Percentiles rank a stretch among this genome's conserved stretches.
phyloP scores from a whole-genome alignment of 1,284 basidiomycete genomes.

The Megacollybia platyphylla region DNA sequence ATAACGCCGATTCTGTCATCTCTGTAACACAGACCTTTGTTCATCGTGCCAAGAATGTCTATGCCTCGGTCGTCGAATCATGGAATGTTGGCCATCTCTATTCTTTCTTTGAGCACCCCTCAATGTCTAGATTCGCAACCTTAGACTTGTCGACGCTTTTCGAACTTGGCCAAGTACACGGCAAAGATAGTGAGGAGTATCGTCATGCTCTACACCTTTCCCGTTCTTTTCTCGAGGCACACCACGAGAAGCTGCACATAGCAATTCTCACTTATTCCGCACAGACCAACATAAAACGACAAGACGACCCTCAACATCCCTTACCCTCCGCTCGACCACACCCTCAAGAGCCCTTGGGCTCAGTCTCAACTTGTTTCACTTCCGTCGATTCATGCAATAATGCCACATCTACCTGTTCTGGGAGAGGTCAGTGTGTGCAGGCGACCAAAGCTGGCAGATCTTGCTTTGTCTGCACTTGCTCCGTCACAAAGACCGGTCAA shows the following conservation, averaged over 20 bases:
- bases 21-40: constrained; percentile 42
- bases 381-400: constrained; percentile 43
- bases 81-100: constrained; percentile 29
- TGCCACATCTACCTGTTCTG: constrained; percentile 54
- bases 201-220: constrained; percentile 27
- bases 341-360: constrained; percentile 43
- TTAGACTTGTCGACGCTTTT: constrained; percentile 42
- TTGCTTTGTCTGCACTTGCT: constrained; percentile 66
- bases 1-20: constrained; percentile 23
- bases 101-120: constrained; percentile 35
- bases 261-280: constrained; percentile 36
- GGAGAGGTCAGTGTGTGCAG: constrained; percentile 52
- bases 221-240: constrained; percentile 21
- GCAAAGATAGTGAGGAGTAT: constrained; percentile 43
- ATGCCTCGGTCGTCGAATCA: constrained; percentile 29
- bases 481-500: constrained; percentile 31
- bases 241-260: constrained; percentile 24
- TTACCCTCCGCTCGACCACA: constrained; percentile 21
- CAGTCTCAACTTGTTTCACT: constrained; percentile 52
- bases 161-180: constrained; percentile 31
- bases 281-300: constrained; percentile 19
- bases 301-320: constrained; percentile 31
- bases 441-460: constrained; percentile 48
- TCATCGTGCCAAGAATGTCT: constrained; percentile 43
- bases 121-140: constrained; percentile 40